Conservation (phyloP, 1,139 yeast genomes). For the Pichia sp. region DNA sequence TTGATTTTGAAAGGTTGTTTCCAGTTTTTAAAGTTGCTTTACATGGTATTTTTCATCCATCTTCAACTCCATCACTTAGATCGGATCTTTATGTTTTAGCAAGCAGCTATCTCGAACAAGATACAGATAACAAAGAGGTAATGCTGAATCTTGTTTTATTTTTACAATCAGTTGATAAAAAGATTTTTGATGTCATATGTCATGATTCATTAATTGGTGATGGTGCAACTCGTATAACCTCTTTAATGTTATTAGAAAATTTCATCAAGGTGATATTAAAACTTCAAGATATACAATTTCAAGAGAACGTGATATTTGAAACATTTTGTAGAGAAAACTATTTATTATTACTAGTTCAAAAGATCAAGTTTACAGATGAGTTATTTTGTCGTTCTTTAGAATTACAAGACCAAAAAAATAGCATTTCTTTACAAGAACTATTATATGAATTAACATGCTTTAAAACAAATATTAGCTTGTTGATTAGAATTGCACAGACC, state of each 20-base stretch:
- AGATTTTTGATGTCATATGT: conserved; percentile 58
- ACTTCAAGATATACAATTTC: conserved; percentile 24
- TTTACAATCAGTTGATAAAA: conserved; percentile 53
- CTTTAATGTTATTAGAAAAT: conserved; percentile 66
- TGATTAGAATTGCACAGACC: conserved; percentile 69
- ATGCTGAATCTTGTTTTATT: conserved; percentile 44
- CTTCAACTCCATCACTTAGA: conserved; percentile 60
- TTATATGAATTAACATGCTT: conserved; percentile 71
- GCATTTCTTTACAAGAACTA: conserved; percentile 45
- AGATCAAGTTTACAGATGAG: conserved; percentile 64
- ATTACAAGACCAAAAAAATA: conserved; percentile 10
- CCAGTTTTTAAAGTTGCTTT: conserved; percentile 70
- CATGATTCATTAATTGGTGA: conserved; percentile 78
- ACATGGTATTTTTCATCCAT: conserved; percentile 63
- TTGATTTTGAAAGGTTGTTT: conserved; percentile 44
- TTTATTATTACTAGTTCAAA: conserved; percentile 55
- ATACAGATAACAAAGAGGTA: conserved; percentile 36
- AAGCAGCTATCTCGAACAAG: conserved; percentile 56
- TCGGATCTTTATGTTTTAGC: conserved; percentile 73
- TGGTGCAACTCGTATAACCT: conserved; percentile 70
- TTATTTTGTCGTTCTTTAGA: conserved; percentile 38
- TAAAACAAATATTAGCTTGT: conserved; percentile 61
- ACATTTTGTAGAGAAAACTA: conserved; percentile 60
- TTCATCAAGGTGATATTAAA: conserved; percentile 52
- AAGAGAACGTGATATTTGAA: conserved; percentile 54